Conservation (phyloP, 345 rosid species). For the Citrus unshiu region DNA sequence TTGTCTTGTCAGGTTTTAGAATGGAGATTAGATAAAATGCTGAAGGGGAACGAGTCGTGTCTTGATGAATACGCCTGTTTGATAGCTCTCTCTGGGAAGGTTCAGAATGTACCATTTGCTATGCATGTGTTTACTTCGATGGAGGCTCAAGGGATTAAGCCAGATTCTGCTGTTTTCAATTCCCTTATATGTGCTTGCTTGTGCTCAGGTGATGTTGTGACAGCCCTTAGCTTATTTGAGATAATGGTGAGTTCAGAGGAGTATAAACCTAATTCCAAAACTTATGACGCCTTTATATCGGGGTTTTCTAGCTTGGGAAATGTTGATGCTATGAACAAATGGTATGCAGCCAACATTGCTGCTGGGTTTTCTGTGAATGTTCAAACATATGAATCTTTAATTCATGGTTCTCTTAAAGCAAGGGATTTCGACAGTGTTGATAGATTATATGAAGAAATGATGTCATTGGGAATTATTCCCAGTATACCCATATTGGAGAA, state of each 20-base stretch:
- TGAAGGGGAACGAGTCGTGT: conserved; percentile 17
- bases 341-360: conserved; percentile 30
- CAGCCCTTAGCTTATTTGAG: conserved; percentile 36
- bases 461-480: conserved; percentile 21
- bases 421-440: conserved; percentile 31
- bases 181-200: conserved; percentile 28
- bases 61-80: conserved; percentile 22
- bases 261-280: conserved; percentile 24
- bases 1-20: conserved; percentile 31
- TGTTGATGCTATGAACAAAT: conserved; percentile 20
- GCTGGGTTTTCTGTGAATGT: conserved; percentile 27
- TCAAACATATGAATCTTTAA: conserved; percentile 29
- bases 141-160: conserved; percentile 35
- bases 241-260: conserved; percentile 32
- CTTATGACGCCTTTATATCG: conserved; percentile 29
- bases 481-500: conserved; percentile 21
- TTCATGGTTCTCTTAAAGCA: conserved; percentile 20
- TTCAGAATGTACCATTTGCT: conserved; percentile 28
- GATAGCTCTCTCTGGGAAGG: conserved; percentile 33
- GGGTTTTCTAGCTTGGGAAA: conserved; percentile 33
- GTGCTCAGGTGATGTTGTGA: conserved; percentile 16
- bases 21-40: conserved; percentile 39
- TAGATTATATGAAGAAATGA: conserved; percentile 23
- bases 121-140: conserved; percentile 32
- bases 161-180: conserved; percentile 30